Conservation (phyloP, 2,329 filamentous ascomycete species). For the Trichoderma sp. region DNA sequence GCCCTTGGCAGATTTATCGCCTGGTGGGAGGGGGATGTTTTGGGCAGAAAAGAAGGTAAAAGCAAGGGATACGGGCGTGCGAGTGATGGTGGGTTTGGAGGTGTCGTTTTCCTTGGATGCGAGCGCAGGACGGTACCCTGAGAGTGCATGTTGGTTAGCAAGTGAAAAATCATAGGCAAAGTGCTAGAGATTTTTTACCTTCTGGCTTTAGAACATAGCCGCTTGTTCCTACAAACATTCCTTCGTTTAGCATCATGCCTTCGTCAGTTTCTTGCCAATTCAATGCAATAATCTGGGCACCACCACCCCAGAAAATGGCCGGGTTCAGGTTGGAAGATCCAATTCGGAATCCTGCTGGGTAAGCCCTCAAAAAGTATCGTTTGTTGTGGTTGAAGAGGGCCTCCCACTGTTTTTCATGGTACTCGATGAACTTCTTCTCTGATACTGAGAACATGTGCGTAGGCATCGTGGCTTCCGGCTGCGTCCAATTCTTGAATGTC, state of each 20-base stretch:
- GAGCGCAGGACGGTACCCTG: slow-evolving; percentile 38
- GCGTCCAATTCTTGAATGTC: slow-evolving; percentile 75
- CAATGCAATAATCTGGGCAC: slow-evolving; percentile 86
- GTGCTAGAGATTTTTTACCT: slow-evolving; percentile 46
- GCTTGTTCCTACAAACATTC: slow-evolving; percentile 81
- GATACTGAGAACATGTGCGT: slow-evolving; percentile 70
- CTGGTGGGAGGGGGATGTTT: slow-evolving; percentile 65
- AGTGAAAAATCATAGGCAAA: not conserved
- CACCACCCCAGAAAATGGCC: slow-evolving; percentile 80
- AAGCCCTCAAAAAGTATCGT: slow-evolving; percentile 81
- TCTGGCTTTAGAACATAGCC: slow-evolving; percentile 86
- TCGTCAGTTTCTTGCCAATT: slow-evolving; percentile 94
- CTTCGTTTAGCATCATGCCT: slow-evolving; percentile 95
- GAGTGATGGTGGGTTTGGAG: slow-evolving; percentile 39
- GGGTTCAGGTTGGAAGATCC: slow-evolving; percentile 87
- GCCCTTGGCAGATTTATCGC: slow-evolving; percentile 51
- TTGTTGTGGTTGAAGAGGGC: slow-evolving; percentile 79
- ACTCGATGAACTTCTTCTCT: slow-evolving; percentile 64
- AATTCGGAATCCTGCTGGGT: slow-evolving; percentile 80
- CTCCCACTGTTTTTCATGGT: slow-evolving; percentile 51
- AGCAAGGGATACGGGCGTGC: slow-evolving; percentile 66
- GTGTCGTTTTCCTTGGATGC: slow-evolving; percentile 27
- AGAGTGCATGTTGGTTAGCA: not conserved
- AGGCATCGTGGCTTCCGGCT: slow-evolving; percentile 68
- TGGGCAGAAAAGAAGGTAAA: slow-evolving; percentile 79